A percentile compares a stretch with the other conserved stretches of the same genome.
Evolutionary conservation across 1,284 basidiomycete species (phyloP).

Genomic region (Ganoderma resinaceum): DNA sequence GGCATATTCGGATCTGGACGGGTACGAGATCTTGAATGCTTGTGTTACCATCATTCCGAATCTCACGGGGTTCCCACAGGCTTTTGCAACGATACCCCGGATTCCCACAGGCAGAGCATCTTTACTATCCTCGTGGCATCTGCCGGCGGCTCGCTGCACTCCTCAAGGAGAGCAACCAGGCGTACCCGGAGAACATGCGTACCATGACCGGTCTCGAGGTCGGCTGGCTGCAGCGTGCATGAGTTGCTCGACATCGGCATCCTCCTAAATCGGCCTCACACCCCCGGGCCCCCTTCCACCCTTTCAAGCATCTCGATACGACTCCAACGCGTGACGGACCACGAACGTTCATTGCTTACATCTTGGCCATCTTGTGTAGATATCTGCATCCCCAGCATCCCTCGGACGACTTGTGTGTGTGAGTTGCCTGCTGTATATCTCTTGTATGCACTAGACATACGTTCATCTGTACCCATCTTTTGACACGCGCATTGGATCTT

Average conservation of each 20-base stretch:
- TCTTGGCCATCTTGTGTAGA: slow-evolving; percentile 12
- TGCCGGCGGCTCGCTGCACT: slow-evolving; percentile 71
- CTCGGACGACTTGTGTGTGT: slow-evolving; percentile 4
- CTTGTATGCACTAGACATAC: slow-evolving; percentile 5
- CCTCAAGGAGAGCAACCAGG: slow-evolving; percentile 62
- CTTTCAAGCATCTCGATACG: background rate
- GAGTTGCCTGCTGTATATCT: slow-evolving; percentile 15
- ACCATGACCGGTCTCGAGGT: slow-evolving; percentile 81
- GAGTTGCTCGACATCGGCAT: slow-evolving; percentile 8
- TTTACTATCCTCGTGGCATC: slow-evolving; percentile 63
- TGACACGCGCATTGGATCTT: background rate
- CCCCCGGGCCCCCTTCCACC: slow-evolving; percentile 2
- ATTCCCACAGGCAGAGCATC: slow-evolving; percentile 83
- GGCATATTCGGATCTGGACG: slow-evolving; percentile 51
- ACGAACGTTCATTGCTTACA: slow-evolving; percentile 9
- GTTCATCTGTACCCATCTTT: background rate
- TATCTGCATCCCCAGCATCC: slow-evolving; percentile 4
- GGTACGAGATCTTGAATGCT: slow-evolving; percentile 49
- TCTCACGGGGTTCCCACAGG: slow-evolving; percentile 10
- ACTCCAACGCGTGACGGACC: background rate
- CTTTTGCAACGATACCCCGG: slow-evolving; percentile 66
- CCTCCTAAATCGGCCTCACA: background rate
- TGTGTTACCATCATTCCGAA: slow-evolving; percentile 3
- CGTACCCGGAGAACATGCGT: slow-evolving; percentile 77
- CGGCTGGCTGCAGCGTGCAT: slow-evolving; percentile 68